phyloP scores from a whole-genome alignment of 129 eudicot species.

The Flaveria brownii region DNA sequence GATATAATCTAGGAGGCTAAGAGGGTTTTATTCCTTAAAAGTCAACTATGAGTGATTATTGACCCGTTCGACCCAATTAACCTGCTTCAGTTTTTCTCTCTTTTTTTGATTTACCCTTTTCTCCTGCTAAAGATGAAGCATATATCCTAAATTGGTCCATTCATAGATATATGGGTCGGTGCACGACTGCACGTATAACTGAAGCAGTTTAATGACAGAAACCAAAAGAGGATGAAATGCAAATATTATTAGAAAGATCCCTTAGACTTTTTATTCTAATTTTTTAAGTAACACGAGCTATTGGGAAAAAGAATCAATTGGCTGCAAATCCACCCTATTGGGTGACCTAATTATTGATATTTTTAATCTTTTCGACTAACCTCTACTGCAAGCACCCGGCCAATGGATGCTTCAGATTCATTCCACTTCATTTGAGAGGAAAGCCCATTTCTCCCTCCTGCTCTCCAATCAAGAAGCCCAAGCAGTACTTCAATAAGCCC shows the following conservation, averaged over 20 bases:
- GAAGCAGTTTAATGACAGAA: not conserved
- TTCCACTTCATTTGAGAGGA: constrained; percentile 98
- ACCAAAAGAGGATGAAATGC: not conserved
- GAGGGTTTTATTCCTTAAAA: not conserved
- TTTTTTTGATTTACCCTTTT: not conserved
- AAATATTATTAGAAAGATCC: not conserved
- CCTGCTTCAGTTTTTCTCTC: not conserved
- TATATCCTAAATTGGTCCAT: not conserved
- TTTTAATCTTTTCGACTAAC: constrained; percentile 35
- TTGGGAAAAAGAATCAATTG: constrained; percentile 14
- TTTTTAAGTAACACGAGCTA: not conserved
- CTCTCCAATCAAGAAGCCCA: constrained; percentile 99
- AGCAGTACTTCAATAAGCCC: constrained; percentile 97
- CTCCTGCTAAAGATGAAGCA: not conserved
- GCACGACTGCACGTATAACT: not conserved
- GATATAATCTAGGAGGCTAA: not conserved
- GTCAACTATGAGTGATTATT: not conserved
- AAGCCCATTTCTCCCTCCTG: constrained; percentile 88
- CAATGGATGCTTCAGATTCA: constrained; percentile 97
- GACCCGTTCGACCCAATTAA: not conserved
- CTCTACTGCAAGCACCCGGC: constrained; percentile 95
- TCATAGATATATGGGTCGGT: not conserved
- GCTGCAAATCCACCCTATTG: not conserved
- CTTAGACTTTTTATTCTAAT: not conserved
- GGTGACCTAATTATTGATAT: not conserved